Percentiles rank a stretch among this genome's conserved stretches.
These are phyloP conservation scores for Papiliotrema nemorosa DNA, from an alignment of 1,284 basidiomycete species.

Conservation along the genomic window DNA sequence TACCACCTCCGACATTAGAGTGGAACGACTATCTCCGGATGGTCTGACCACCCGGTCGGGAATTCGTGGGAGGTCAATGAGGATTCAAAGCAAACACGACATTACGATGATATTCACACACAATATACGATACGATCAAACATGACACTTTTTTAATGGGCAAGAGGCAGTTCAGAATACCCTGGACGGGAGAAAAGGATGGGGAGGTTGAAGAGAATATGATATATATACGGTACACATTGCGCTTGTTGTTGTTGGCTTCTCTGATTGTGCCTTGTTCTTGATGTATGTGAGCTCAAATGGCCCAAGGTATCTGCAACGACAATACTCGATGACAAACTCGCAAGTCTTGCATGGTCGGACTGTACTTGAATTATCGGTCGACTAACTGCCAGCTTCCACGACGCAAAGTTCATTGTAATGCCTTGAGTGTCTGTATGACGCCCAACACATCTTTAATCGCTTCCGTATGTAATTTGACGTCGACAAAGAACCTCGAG, in stretches of 20 bases:
- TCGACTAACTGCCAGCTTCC: neutral
- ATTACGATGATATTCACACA: neutral
- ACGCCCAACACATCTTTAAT: constrained; percentile 36
- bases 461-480: constrained; percentile 40
- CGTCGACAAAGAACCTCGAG: constrained; percentile 33
- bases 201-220: too few relatives aligned
- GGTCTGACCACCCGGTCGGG: neutral
- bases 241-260: too few relatives aligned
- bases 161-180: neutral
- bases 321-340: too few relatives aligned
- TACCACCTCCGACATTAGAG: neutral
- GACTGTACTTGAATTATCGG: neutral
- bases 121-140: neutral
- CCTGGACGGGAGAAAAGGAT: too few relatives aligned
- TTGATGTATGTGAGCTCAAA: too few relatives aligned
- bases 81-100: neutral
- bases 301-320: too few relatives aligned
- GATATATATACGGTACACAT: too few relatives aligned
- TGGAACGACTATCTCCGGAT: neutral
- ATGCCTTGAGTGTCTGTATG: constrained; percentile 16
- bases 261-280: too few relatives aligned
- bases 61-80: neutral
- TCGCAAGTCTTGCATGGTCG: neutral
- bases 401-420: neutral
- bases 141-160: neutral